Evolutionary conservation across 1,284 basidiomycete genomes (phyloP).

Genomic region (Thecaphora frezii): DNA sequence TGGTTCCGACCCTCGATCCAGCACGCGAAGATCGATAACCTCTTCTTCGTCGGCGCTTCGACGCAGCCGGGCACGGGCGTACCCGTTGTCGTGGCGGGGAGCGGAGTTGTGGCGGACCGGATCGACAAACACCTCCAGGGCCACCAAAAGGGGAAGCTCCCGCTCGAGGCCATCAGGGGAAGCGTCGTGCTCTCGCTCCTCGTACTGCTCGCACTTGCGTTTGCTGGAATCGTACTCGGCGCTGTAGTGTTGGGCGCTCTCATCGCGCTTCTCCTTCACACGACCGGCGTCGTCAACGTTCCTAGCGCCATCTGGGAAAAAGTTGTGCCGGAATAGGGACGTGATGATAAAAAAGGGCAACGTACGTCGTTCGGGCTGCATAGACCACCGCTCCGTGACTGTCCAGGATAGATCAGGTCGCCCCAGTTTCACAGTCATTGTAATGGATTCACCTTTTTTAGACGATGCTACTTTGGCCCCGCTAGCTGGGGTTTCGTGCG

Average conservation of each 20-base stretch:
- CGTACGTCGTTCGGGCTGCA: no score
- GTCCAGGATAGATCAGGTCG: no score
- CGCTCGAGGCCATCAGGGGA: slow-evolving; percentile 27
- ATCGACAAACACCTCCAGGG: slow-evolving; percentile 31
- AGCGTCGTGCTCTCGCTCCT: slow-evolving; percentile 18
- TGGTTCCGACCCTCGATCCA: slow-evolving; percentile 58
- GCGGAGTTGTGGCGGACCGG: slow-evolving; percentile 39
- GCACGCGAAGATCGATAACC: slow-evolving; percentile 40
- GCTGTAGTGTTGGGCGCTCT: slow-evolving; percentile 16
- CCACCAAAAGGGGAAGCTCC: slow-evolving; percentile 19
- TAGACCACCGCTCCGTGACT: no score
- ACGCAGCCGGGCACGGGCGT: slow-evolving; percentile 60
- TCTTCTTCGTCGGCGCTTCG: slow-evolving; percentile 60
- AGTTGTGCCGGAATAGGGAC: slow-evolving; percentile 24
- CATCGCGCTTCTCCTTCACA: slow-evolving; percentile 21
- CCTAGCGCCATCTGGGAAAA: slow-evolving; percentile 20
- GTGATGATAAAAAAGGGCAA: no score
- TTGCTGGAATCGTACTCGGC: slow-evolving; percentile 20
- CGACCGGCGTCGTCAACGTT: slow-evolving; percentile 27
- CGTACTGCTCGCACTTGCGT: slow-evolving; percentile 12
- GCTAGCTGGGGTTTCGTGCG: no score
- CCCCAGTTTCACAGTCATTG: no score
- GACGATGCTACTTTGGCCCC: no score
- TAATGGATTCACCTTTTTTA: no score
- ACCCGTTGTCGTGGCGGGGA: slow-evolving; percentile 49